These are phyloP conservation scores for Lipomyces spencermartinsiae DNA, from an alignment of 805 yeast genomes.

Conservation along the genomic window DNA sequence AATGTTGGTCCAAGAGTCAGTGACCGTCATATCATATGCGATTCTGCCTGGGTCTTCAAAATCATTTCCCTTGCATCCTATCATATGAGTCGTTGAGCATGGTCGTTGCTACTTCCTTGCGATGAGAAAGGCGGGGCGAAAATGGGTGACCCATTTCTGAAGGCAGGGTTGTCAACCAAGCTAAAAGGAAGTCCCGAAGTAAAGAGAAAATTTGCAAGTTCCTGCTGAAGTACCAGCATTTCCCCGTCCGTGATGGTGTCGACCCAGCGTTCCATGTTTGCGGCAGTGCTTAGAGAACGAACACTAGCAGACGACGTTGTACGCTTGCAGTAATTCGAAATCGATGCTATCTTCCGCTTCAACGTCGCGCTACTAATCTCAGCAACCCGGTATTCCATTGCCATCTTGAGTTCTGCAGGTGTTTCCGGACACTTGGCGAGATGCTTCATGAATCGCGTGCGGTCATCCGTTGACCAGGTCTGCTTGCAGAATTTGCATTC, in stretches of 20 bases:
- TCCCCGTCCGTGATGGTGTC: slow-evolving; percentile 5
- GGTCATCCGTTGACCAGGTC: not conserved
- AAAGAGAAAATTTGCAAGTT: not conserved
- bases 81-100: not conserved
- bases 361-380: too few relatives aligned
- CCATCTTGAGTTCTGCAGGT: slow-evolving; percentile 3
- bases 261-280: slow-evolving; percentile 7
- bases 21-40: not conserved
- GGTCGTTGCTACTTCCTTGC: slow-evolving; percentile 1
- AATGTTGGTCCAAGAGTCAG: not conserved
- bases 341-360: too few relatives aligned
- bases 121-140: not conserved
- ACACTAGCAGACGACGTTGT: slow-evolving; percentile 2
- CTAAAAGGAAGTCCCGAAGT: too few relatives aligned
- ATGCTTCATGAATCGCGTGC: not conserved
- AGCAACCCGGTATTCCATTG: not conserved
- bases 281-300: not conserved
- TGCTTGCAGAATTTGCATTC: not conserved
- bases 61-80: not conserved
- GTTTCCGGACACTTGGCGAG: slow-evolving; percentile 1
- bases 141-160: not conserved
- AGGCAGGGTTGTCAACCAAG: not conserved
- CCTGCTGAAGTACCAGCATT: not conserved
- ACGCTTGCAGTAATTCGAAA: not conserved
- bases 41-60: not conserved